Evolutionary conservation across 441 rosid genomes (phyloP).

Genomic region (Metrosideros polymorpha): DNA sequence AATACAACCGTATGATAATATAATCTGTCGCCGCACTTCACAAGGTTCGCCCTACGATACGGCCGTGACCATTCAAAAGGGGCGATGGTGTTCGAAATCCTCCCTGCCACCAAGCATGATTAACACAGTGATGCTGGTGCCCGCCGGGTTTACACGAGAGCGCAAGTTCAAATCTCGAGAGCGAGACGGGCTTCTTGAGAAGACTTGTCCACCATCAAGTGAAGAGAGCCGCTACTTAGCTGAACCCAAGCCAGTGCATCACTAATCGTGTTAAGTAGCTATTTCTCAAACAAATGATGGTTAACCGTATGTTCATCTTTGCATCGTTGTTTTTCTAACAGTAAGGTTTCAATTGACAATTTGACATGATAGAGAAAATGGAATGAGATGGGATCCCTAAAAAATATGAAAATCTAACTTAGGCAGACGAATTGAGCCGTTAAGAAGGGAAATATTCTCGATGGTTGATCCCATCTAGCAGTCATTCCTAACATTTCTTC

Average conservation of each 20-base stretch:
- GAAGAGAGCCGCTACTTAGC: neutral
- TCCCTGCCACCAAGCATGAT: neutral
- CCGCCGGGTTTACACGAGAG: neutral
- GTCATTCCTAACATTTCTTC: neutral
- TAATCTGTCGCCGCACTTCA: neutral
- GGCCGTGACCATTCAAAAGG: neutral
- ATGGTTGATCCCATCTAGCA: neutral
- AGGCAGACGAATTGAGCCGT: neutral
- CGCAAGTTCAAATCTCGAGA: neutral
- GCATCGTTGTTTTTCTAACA: no score
- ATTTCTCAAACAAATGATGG: rapidly evolving
- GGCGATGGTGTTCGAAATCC: neutral
- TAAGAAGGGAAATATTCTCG: no score
- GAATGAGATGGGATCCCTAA: neutral
- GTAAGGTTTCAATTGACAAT: neutral
- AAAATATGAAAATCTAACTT: neutral
- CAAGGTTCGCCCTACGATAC: neutral
- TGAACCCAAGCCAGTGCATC: neutral
- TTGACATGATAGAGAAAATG: neutral
- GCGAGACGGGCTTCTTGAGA: neutral
- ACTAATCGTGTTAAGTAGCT: neutral
- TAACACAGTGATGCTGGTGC: neutral
- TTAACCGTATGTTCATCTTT: no score
- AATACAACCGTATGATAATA: no score
- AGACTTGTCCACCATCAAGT: neutral